Conservation (phyloP, 331 rosid species). For the Stylosanthes scabra region DNA sequence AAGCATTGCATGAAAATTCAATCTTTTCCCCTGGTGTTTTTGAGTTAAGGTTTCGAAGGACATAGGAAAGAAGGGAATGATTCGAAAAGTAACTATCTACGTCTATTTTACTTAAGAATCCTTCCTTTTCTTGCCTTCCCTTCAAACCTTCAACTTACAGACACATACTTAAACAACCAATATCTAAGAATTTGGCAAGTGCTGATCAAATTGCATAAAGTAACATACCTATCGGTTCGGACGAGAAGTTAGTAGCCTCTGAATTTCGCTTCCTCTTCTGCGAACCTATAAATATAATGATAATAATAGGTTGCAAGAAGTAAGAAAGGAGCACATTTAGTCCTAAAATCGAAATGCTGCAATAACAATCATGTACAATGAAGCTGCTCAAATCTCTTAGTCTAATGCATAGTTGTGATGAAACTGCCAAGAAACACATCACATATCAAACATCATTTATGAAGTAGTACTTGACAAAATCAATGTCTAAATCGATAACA, state of each 20-base stretch:
- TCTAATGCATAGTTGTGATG: neutral
- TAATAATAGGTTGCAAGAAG: neutral
- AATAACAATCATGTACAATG: conserved; percentile 25
- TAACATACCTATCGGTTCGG: conserved; percentile 43
- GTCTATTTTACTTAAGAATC: no score
- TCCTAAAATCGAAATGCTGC: conserved; percentile 21
- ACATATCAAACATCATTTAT: neutral
- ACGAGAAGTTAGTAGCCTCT: neutral
- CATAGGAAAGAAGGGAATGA: no score
- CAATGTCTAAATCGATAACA: conserved; percentile 2
- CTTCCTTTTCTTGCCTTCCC: no score
- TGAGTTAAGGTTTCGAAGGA: no score
- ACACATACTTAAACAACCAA: neutral
- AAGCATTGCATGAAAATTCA: conserved; percentile 6
- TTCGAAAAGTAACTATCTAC: no score
- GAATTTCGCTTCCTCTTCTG: conserved; percentile 34
- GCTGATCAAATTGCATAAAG: neutral
- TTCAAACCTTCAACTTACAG: no score
- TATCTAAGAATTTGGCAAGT: neutral
- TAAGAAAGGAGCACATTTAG: neutral
- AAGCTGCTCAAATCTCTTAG: conserved; percentile 15
- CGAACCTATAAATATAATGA: conserved; percentile 9
- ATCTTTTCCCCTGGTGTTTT: no score
- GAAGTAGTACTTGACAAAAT: conserved; percentile 6
- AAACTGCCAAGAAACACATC: conserved; percentile 21